Percentiles rank a stretch among this genome's conserved stretches.
Conservation (phyloP, 352 stramenopile genomes). For the Pythium monospermum region DNA sequence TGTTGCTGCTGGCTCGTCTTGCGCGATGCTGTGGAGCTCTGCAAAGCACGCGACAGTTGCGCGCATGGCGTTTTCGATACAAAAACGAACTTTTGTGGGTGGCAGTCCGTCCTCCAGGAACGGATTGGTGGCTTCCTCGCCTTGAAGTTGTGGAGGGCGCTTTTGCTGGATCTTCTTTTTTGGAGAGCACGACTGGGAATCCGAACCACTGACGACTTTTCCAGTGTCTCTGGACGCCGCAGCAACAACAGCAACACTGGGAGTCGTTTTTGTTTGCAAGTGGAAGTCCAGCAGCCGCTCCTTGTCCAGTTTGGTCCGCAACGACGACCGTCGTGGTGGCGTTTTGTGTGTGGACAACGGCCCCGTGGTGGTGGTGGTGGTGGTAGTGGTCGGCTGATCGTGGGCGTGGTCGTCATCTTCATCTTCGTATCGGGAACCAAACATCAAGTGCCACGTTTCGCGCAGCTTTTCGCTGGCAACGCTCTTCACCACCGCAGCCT, state of each 20-base stretch:
- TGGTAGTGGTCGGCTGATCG: background rate
- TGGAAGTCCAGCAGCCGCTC: conserved; percentile 39
- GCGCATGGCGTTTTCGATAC: conserved; percentile 42
- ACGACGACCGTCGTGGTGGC: conserved; percentile 9
- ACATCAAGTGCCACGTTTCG: conserved; percentile 44
- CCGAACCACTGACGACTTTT: too few species aligned
- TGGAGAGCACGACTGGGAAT: background rate
- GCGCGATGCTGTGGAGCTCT: conserved; percentile 29
- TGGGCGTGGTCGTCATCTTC: conserved; percentile 5
- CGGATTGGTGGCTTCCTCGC: conserved; percentile 9
- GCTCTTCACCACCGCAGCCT: too few species aligned
- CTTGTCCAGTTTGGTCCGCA: conserved; percentile 32
- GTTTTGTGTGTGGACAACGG: background rate
- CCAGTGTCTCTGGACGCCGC: too few species aligned
- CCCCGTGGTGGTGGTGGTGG: background rate
- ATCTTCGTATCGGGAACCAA: conserved; percentile 53
- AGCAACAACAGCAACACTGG: too few species aligned
- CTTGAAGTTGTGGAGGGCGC: background rate
- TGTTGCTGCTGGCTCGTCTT: conserved; percentile 12
- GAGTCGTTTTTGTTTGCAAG: too few species aligned
- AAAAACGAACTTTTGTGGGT: conserved; percentile 49
- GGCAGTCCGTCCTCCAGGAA: conserved; percentile 38
- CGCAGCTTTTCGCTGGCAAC: conserved; percentile 31
- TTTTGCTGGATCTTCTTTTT: background rate
- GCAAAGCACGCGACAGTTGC: conserved; percentile 36